Base-by-base conservation (phyloP, 805 yeast species). In the Starmerella asiatica region DNA sequence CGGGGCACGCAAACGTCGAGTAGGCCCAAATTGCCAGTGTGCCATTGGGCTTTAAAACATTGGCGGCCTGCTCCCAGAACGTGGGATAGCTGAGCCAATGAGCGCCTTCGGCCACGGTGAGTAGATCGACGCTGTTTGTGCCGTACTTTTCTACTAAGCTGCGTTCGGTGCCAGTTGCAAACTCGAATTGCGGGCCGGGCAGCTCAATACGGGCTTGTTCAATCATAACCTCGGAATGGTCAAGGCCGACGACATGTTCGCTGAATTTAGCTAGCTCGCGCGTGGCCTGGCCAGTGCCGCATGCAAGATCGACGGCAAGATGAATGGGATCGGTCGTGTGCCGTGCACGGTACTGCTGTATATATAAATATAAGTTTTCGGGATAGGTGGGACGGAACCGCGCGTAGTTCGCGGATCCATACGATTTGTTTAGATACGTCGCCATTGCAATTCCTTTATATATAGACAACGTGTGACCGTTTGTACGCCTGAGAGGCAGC, bases 21-120 rank as follows among this genome's bases (percentile, higher is more conserved):
- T 85, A 85, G 3, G 81, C 79, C 79, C 88, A 84, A 49, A 72
- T 71, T 0, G 84, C 79, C 35, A 85, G 54, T 0, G 85, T 76
- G 1, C 91, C 93, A 17, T 66, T 64, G 1, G 71, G 67, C 37
- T 68, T 69, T 43, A 83, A 62, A 12, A 73, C 60, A 4, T 71
- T 51, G 17, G 62, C 58, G 2, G 71, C 64, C 43, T 71, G 73
- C 4, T 56, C 50, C 54, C 73, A 75, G 54, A 76, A 77, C 21
- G 49, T 47, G 0, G 62, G 60, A 43, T 71, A 76, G 40, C 77
- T 67, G 42, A 82, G 70, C 94, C 94, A 85, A 58, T 85, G 95
- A n/a, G 70, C 73, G 43, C 85, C 79, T 55, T 85, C 85, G 0
- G 86, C 93, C n/a, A 77, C 80, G 2, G 84, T 70, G 12, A 83